Percentiles rank a stretch among this genome's conserved stretches.
phyloP scores from a whole-genome alignment of 129 eudicot genomes.

The Centaurea solstitialis region DNA sequence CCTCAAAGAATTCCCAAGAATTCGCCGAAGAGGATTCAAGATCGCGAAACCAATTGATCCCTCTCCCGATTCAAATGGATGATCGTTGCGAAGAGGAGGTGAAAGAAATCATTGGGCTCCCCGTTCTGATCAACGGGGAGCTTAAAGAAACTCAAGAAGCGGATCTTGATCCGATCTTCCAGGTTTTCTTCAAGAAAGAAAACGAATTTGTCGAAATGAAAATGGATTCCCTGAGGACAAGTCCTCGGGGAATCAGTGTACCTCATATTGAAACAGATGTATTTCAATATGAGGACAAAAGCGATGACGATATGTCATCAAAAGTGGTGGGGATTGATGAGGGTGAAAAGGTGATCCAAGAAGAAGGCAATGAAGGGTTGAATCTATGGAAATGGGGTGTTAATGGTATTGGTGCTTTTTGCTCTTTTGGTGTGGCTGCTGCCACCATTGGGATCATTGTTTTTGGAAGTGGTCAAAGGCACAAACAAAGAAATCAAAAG shows the following conservation, averaged over 20 bases:
- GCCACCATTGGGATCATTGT: conserved; percentile 67
- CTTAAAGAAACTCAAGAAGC: conserved; percentile 27
- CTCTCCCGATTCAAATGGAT: conserved; percentile 50
- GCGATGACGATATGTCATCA: conserved; percentile 44
- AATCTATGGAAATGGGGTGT: conserved; percentile 68
- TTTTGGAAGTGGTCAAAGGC: conserved; percentile 49
- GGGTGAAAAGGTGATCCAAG: conserved; percentile 20
- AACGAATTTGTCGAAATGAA: conserved; percentile 88
- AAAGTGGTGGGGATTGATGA: conserved; percentile 23
- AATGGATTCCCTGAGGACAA: conserved; percentile 75
- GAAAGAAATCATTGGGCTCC: conserved; percentile 31
- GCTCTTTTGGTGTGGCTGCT: conserved; percentile 87
- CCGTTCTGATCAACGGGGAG: conserved; percentile 28
- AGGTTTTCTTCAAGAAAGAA: conserved; percentile 83
- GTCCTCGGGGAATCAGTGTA: conserved; percentile 34
- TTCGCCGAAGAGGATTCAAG: conserved; percentile 42
- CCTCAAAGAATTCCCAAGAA: conserved; percentile 48
- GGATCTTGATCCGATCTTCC: conserved; percentile 63
- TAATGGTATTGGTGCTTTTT: conserved; percentile 71
- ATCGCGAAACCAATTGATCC: conserved; percentile 38
- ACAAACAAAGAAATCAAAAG: conserved; percentile 53
- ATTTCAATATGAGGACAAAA: conserved; percentile 52
- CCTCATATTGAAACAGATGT: conserved; percentile 48
- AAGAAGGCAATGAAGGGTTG: conserved; percentile 33
- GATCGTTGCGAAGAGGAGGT: conserved; percentile 32